A percentile compares a stretch with the other conserved stretches of the same genome.
phyloP scores from a whole-genome alignment of 1,284 basidiomycete genomes.

The Rhodofomes roseus region DNA sequence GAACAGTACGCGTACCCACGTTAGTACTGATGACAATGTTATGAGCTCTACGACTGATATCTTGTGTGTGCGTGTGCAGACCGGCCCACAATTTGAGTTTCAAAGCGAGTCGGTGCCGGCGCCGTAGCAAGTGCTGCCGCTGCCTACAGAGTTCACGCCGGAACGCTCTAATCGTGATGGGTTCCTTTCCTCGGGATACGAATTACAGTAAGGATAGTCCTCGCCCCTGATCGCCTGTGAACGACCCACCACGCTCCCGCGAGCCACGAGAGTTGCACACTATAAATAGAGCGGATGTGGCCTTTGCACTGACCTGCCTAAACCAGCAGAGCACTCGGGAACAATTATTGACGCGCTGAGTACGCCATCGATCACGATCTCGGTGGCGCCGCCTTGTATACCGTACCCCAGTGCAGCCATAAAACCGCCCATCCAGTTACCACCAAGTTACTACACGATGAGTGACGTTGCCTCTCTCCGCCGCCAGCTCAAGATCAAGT shows the following conservation, averaged over 20 bases:
- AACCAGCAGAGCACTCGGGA: neutral
- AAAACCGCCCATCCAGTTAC: neutral
- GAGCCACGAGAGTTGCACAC: neutral
- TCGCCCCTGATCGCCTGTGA: neutral
- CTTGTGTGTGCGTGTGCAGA: neutral
- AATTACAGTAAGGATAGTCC: no score
- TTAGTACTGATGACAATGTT: conserved; percentile 4
- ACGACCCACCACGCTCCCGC: neutral
- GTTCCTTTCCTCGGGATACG: no score
- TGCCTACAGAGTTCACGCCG: neutral
- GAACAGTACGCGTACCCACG: neutral
- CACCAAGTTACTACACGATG: conserved; percentile 28
- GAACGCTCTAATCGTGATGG: no score
- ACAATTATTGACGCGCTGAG: neutral
- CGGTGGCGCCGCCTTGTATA: neutral
- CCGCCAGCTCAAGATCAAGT: conserved; percentile 80
- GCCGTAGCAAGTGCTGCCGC: neutral
- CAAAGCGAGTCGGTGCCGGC: neutral
- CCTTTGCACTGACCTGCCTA: neutral
- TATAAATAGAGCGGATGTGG: no score
- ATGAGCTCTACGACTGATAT: conserved; percentile 1
- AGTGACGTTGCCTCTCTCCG: conserved; percentile 46
- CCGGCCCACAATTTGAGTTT: neutral
- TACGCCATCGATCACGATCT: neutral
- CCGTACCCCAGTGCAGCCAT: neutral